Base-by-base conservation (phyloP, 208 protist genomes). In the Trypanosoma vivax region DNA sequence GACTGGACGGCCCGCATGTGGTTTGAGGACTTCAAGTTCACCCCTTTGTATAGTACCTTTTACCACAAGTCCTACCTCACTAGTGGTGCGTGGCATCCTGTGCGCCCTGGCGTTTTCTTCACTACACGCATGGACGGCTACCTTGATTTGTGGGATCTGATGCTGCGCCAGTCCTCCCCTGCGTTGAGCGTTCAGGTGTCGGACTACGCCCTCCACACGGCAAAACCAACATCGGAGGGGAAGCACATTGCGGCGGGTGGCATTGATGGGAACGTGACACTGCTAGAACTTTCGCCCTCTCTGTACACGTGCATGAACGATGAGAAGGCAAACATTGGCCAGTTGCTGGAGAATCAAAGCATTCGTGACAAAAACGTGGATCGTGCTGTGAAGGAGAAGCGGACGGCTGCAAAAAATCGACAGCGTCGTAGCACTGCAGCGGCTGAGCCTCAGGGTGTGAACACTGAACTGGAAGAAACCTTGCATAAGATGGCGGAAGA, bases 1-100 rank as follows among this genome's bases (percentile, higher is more conserved):
- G 96, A 98, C 76, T 98, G 96, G 96, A 94, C 94, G 1, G 87
- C 88, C 0, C 83, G 92, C 42, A 70, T 98, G 53, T 98, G 96
- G 96, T 94, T 88, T 62, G 96, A 98, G 58, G 96, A 98, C 67
- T 92, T 94, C 69, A 92, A 91, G 65, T 89, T 92, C 65, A 89
- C 79, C 18, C 83, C 96, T 5, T 95, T 98, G 76, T 93, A 96
- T 82, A 96, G 88, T 56, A 97, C 93, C 23, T 93, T 89, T 69
- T 98, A 97, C 78, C 85, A 97, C 73, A 90, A 85, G 56, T 70
- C 83, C 34, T 97, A 98, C 73, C 65, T 98, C 7, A 97, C 94
- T 16, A 88, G 81, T 52, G 95, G 90, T n/a, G 64, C 65, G 48
- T 98, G 96, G 96, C 90, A 93, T 62, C 69, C 85, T 27, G 83